phyloP scores from a whole-genome alignment of 257 asterid species.

The Perilla frutescens region DNA sequence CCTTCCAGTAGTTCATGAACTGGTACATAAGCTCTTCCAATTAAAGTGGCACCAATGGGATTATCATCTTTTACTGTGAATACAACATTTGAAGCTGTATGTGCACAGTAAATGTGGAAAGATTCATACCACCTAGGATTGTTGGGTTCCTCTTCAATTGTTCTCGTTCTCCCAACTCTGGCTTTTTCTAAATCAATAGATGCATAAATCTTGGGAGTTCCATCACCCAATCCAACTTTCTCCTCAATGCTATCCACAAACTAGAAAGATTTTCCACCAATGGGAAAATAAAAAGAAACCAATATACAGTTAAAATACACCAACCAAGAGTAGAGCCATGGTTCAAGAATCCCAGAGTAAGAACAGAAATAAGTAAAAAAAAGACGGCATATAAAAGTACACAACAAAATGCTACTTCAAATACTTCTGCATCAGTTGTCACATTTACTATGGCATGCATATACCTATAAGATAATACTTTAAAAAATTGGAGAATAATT shows the following conservation, averaged over 20 bases:
- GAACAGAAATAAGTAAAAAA: neutral
- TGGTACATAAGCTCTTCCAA: constrained; percentile 89
- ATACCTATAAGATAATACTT: neutral
- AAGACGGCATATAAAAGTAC: neutral
- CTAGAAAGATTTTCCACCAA: constrained; percentile 46
- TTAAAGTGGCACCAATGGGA: constrained; percentile 90
- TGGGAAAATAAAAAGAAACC: constrained; percentile 21
- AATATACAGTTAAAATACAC: constrained; percentile 1
- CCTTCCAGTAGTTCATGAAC: constrained; percentile 78
- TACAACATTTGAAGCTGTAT: constrained; percentile 67
- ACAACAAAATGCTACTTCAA: neutral
- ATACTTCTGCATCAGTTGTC: neutral
- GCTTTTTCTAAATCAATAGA: constrained; percentile 84
- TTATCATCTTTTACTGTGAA: constrained; percentile 91
- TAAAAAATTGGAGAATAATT: neutral
- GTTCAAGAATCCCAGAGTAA: neutral
- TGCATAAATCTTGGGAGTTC: constrained; percentile 80
- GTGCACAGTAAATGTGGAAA: constrained; percentile 89
- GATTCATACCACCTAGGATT: constrained; percentile 88
- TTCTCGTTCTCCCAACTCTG: constrained; percentile 82
- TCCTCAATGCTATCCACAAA: constrained; percentile 67
- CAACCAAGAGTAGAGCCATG: constrained; percentile 15
- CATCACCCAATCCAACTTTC: constrained; percentile 80
- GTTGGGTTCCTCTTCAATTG: constrained; percentile 69
- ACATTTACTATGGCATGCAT: neutral